Evolutionary conservation across 768 basidiomycete species (phyloP), one percentile per base, ranked within the genome.

Genomic region (Tubosaeta sp.): DNA sequence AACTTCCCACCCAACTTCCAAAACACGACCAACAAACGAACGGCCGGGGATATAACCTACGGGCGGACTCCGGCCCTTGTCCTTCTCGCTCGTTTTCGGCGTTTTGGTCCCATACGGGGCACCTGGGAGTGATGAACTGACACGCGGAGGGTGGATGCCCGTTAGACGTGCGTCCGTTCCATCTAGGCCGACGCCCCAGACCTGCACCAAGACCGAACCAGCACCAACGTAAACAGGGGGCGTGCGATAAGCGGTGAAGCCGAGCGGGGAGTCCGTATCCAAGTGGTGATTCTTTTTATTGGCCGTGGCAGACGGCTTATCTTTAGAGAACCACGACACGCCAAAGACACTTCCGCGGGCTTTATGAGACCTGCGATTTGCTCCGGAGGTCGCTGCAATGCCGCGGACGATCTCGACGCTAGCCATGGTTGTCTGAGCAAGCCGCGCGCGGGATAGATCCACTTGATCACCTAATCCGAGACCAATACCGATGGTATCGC

Each of bases 351-450:
- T 56, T 53, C 56, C 53, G 22, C 63, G 59, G 34, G 60, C 55
- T 35, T 44, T 68, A 29, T 50, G 52, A 1, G 57, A 51, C 52
- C 53, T 63, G 26, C 55, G 59, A 44, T 38, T 26, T n/a, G 50
- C 12, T 22, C 50, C 50, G 4, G 67, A 52, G 6, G 55, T 56
- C 61, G 59, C 50, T 61, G 76, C 51, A 61, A 74, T 52, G 52
- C 88, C 88, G 34, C 76, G 75, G 16, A 88, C 81, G 31, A 91
- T 80, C 62, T 91, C 88, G 38, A 95, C 83, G 46, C 83, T 91
- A 14, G 88, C 86, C 92, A 97, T 95, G 5, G 88, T 91, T 6
- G 84, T 85, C 65, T 91, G 88, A 7, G 91, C 92, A 11, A 91
- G 72, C 4, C 92, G 91, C 16, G 84, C 79, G 11, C 78, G 76